Evolutionary conservation across 345 rosid species (phyloP), one percentile per base, ranked within the genome.

Genomic region (Passiflora organensis): DNA sequence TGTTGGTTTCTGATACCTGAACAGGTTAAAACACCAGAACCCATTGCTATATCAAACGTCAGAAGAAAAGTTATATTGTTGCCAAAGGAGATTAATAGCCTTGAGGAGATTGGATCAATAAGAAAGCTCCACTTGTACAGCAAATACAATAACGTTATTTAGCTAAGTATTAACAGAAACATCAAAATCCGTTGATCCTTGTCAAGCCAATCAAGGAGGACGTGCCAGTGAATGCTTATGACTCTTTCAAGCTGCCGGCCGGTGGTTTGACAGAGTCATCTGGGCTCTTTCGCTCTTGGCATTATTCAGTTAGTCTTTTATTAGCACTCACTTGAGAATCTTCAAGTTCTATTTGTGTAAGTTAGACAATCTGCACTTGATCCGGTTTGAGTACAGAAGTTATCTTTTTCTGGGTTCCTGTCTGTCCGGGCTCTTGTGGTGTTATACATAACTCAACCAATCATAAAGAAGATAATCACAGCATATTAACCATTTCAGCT

Each of bases 291-390:
- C 46, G 67, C 39, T 32, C 55, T 61, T 50, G 69, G 67, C 69
- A 49, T 52, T 16, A 67, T 65, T 50, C 34, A 17, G 0, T 1
- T 0, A 56, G 63, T 37, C 47, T 41, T 19, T 58, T 70, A 13
- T 54, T 32, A 55, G 49, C 64, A 37, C 34, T 41, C 1, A 43
- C 60, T 15, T 43, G 25, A 43, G 34, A 47, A 54, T 39, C 57
- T 39, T 32, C 53, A 47, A 8, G 3, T 21, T 36, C 1, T n/a
- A 70, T 53, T 62, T 19, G 71, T 51, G 57, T 12, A 75, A 49
- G 48, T 67, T 75, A 65, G 77, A 64, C 80, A 70, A n/a, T 23
- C 57, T 75, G 65, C 73, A 44, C 32, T 62, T 37, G 15, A 16
- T 18, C 17, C 41, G n/a, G 56, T 42, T 50, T 24, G 14, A 42